Base-by-base conservation (phyloP, 306 rosid species). In the Sindora glabra region DNA sequence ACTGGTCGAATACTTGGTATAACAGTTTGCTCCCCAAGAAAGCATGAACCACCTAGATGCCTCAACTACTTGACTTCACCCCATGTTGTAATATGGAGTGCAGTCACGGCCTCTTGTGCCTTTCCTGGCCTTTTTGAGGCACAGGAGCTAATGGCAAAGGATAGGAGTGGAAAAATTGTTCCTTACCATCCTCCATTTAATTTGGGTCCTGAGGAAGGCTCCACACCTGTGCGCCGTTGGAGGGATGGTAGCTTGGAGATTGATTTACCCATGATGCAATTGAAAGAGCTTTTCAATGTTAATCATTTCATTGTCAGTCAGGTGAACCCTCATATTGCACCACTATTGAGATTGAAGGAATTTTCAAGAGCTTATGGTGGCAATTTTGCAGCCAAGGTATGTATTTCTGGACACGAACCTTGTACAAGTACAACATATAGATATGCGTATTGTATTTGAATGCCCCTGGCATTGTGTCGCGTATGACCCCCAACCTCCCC, bases 61-160 rank as follows among this genome's bases (percentile, higher is more conserved):
- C 99, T 92, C 44, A 92, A 92, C 81, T 92, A 92, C 83, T 70
- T 89, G 80, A 92, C 99, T 15, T 92, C 99, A 14, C 99, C 99
- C 15, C 95, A 89, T 36, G 99, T 92, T 44, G 95, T 92, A 49
- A 84, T 92, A 80, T 92, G 99, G 99, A 92, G 96, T 71, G 96
- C 99, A 2, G 99, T 92, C 57, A 92, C 95, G 0, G 99, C 99
- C 52, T 92, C 99, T 62, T 92, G 99, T 51, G 99, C 99, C 30
- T 92, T 92, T 58, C 99, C 96, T 14, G 99, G 95, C 52, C 99
- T 92, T 57, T 92, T 86, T 64, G 99, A 92, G 86, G 99, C 99
- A 17, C 99, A 92, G 74, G 99, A 92, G 69, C 78, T 92, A 54
- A 92, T 92, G 99, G 99, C 99, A 32, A 92, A 92, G 87, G 83